Conservation (phyloP, 2,329 filamentous ascomycete genomes). For the Pezicula radicicola region DNA sequence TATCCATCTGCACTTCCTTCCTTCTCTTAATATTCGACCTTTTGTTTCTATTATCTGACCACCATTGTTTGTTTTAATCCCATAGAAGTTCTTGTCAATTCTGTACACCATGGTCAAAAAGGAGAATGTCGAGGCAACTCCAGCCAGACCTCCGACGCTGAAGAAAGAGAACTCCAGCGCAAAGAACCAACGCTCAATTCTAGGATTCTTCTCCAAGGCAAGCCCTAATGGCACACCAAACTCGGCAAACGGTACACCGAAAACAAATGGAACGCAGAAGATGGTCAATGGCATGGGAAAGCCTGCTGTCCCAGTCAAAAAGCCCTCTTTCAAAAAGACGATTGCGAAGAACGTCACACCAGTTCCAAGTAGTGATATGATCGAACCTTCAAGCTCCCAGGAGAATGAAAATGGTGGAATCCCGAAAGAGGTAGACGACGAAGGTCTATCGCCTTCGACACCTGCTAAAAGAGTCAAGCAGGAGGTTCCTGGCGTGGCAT, state of each 20-base stretch:
- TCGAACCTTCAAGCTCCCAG: constrained; percentile 65
- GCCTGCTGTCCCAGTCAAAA: constrained; percentile 34
- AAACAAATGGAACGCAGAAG: constrained; percentile 30
- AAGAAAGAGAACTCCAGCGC: constrained; percentile 29
- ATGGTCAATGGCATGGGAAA: constrained; percentile 30
- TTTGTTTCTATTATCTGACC: no score
- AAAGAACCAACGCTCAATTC: constrained; percentile 68
- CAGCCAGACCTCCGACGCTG: constrained; percentile 20
- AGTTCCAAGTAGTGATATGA: constrained; percentile 75
- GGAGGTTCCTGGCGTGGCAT: constrained; percentile 38
- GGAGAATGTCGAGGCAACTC: constrained; percentile 16
- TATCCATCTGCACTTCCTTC: no score
- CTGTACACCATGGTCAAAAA: constrained; percentile 15
- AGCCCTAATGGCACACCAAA: constrained; percentile 38
- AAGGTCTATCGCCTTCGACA: constrained; percentile 41
- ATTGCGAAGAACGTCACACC: constrained; percentile 56
- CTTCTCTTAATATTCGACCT: no score
- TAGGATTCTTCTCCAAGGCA: constrained; percentile 74
- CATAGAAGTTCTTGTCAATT: not conserved
- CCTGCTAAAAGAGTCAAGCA: constrained; percentile 42
- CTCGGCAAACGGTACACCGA: constrained; percentile 21
- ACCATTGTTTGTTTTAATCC: not conserved
- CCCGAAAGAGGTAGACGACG: constrained; percentile 46
- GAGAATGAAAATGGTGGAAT: constrained; percentile 51
- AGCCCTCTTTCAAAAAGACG: constrained; percentile 33